These are phyloP conservation scores for Arthrobotrys pseudoclavata DNA, from an alignment of 2,329 filamentous ascomycete genomes.

Conservation along the genomic window DNA sequence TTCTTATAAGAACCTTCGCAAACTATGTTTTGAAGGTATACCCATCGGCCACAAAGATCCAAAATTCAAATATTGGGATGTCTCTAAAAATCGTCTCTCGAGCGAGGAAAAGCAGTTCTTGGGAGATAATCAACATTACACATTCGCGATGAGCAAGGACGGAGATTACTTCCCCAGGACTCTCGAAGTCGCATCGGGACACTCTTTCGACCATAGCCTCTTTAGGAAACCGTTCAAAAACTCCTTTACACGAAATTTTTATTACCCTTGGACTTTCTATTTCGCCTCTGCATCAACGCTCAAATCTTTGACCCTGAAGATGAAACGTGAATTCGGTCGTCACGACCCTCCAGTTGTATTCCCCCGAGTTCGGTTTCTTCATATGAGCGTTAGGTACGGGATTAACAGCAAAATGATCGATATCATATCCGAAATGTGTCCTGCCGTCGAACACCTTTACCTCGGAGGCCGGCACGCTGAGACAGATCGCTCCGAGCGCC, in stretches of 20 bases:
- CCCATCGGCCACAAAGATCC: not conserved
- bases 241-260: not conserved
- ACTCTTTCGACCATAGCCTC: not conserved
- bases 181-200: not conserved
- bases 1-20: slow-evolving; percentile 7
- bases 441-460: not conserved
- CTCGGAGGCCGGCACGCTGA: not conserved
- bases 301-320: not conserved
- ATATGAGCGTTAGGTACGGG: not conserved
- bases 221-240: not conserved
- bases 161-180: not conserved
- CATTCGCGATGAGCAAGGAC: too few relatives aligned
- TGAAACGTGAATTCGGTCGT: not conserved
- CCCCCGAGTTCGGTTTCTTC: not conserved
- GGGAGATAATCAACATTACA: too few relatives aligned
- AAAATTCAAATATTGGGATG: not conserved
- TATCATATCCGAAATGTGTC: not conserved
- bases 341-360: not conserved
- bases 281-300: not conserved
- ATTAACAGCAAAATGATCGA: not conserved
- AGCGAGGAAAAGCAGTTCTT: not conserved
- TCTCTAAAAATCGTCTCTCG: not conserved
- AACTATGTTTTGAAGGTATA: not conserved
- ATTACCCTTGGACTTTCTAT: not conserved
- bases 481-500: too few relatives aligned